Conservation (phyloP, 2,329 filamentous ascomycete genomes). For the Sphaerulina vaccinii region DNA sequence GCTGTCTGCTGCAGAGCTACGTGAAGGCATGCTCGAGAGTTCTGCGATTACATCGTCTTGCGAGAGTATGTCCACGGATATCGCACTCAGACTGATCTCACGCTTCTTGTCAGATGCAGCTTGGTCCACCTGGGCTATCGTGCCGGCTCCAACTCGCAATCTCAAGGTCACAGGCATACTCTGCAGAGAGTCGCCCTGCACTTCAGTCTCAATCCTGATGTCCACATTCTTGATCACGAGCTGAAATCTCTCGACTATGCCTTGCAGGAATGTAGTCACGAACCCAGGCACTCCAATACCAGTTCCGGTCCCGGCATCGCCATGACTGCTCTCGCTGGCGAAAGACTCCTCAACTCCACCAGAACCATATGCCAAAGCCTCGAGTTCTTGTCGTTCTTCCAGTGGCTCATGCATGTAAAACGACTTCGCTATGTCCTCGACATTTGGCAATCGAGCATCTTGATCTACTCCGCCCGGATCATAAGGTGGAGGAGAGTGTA, state of each 20-base stretch:
- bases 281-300: conserved; percentile 68
- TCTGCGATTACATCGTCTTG: conserved; percentile 24
- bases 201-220: conserved; percentile 63
- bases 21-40: conserved; percentile 24
- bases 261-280: conserved; percentile 69
- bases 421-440: conserved; percentile 71
- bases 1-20: conserved; percentile 9
- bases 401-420: conserved; percentile 71
- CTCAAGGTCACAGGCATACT: conserved; percentile 58
- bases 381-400: conserved; percentile 65
- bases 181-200: conserved; percentile 33
- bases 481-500: conserved; percentile 34
- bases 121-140: not conserved
- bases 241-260: conserved; percentile 69
- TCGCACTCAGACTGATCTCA: conserved; percentile 26
- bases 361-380: conserved; percentile 62
- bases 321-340: conserved; percentile 56
- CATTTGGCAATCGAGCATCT: conserved; percentile 55
- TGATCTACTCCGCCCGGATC: conserved; percentile 30
- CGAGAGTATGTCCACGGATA: conserved; percentile 33
- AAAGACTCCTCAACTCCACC: conserved; percentile 61
- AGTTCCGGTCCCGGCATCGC: conserved; percentile 66
- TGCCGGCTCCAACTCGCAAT: conserved; percentile 61
- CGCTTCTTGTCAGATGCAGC: not conserved
- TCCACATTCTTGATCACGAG: conserved; percentile 64